These are phyloP conservation scores for Trichoderma afroharzianum DNA, from an alignment of 2,329 filamentous ascomycete genomes.

Conservation along the genomic window DNA sequence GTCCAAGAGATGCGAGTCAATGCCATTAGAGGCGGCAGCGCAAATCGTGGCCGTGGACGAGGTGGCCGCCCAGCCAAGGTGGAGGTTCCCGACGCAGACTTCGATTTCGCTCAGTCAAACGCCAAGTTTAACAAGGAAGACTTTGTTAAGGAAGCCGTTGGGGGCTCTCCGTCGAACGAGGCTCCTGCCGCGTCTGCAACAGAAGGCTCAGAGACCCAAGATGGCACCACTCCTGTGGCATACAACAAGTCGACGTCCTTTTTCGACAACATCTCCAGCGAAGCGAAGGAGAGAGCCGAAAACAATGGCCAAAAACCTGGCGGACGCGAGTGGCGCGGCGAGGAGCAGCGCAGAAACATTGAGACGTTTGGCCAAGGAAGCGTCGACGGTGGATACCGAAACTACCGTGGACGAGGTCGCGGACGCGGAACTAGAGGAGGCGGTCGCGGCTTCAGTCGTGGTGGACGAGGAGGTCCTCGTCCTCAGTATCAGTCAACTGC, in stretches of 20 bases:
- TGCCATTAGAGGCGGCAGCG: conserved; percentile 46
- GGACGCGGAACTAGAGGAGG: conserved; percentile 48
- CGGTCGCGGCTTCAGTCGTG: conserved; percentile 39
- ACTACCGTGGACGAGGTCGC: conserved; percentile 75
- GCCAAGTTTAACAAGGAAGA: conserved; percentile 48
- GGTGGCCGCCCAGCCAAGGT: conserved; percentile 59
- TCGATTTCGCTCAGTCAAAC: conserved; percentile 70
- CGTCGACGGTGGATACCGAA: conserved; percentile 75
- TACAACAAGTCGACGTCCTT: conserved; percentile 92
- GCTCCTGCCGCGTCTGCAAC: conserved; percentile 38
- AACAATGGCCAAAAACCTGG: conserved; percentile 64
- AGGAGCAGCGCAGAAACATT: conserved; percentile 93
- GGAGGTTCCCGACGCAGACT: conserved; percentile 86
- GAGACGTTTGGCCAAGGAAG: conserved; percentile 97
- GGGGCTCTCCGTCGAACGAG: conserved; percentile 65
- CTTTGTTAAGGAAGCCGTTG: conserved; percentile 82
- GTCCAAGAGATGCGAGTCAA: conserved; percentile 74
- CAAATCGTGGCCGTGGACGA: conserved; percentile 49
- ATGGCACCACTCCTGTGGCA: conserved; percentile 40
- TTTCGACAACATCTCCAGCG: conserved; percentile 97
- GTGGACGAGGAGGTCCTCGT: conserved; percentile 39
- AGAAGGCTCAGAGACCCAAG: conserved; percentile 38
- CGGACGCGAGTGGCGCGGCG: conserved; percentile 82
- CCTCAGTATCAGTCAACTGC: conserved; percentile 31
- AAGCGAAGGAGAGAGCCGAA: conserved; percentile 83